Conservation (phyloP, 2,329 filamentous ascomycete genomes). For the Diaporthe vexans region DNA sequence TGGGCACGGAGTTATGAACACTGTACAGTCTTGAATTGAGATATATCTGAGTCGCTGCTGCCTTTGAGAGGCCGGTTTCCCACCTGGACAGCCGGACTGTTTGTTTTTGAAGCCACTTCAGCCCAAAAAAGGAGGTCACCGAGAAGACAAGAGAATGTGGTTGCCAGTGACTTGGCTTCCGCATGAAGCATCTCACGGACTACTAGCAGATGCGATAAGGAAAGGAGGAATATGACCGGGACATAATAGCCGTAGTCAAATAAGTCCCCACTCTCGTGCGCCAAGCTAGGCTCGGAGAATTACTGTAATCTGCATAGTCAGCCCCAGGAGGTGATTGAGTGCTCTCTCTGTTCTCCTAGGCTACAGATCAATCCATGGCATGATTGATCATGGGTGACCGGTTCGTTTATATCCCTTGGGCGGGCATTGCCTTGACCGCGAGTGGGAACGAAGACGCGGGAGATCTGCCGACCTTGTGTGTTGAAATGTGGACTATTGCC, state of each 20-base stretch:
- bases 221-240: neutral
- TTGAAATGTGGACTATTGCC: conserved; percentile 23
- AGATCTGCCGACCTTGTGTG: conserved; percentile 12
- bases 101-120: neutral
- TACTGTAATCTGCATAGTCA: neutral
- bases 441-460: conserved; percentile 12
- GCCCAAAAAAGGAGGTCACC: neutral
- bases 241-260: neutral
- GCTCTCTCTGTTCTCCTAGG: neutral
- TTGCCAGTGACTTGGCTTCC: neutral
- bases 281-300: conserved; percentile 20
- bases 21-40: neutral
- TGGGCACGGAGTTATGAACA: neutral
- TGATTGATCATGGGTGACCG: neutral
- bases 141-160: neutral
- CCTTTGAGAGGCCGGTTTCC: no score
- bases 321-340: neutral
- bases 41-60: neutral
- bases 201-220: conserved; percentile 8
- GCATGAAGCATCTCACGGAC: neutral
- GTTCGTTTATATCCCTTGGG: neutral
- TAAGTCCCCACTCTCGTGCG: conserved; percentile 7
- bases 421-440: neutral
- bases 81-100: neutral
- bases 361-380: neutral